phyloP scores from a whole-genome alignment of 768 basidiomycete species.

The Boletus reticuloceps region DNA sequence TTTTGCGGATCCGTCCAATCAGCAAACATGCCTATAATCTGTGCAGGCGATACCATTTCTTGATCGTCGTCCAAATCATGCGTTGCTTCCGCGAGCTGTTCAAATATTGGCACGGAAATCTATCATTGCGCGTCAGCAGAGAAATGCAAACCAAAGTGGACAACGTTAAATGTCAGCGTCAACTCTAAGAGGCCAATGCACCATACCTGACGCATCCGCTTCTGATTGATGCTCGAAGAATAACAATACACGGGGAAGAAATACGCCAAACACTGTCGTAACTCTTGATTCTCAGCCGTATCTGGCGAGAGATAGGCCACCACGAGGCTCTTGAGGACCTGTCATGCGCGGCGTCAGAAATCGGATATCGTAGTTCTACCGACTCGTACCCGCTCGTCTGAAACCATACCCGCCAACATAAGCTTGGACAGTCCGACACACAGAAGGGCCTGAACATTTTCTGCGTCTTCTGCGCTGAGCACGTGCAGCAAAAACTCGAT shows the following conservation, averaged over 20 bases:
- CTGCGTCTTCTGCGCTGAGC: slow-evolving; percentile 52
- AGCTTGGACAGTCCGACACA: slow-evolving; percentile 86
- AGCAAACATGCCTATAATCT: slow-evolving; percentile 74
- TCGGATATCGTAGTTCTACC: neutral
- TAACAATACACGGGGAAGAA: slow-evolving; percentile 88
- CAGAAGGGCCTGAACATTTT: slow-evolving; percentile 66
- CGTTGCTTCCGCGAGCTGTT: slow-evolving; percentile 53
- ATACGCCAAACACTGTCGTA: slow-evolving; percentile 82
- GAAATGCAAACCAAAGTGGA: no score
- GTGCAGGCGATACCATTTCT: slow-evolving; percentile 68
- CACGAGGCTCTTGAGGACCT: slow-evolving; percentile 51
- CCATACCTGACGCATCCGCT: slow-evolving; percentile 55
- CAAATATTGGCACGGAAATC: slow-evolving; percentile 72
- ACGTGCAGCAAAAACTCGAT: slow-evolving; percentile 64
- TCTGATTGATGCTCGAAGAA: slow-evolving; percentile 73
- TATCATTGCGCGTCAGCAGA: slow-evolving; percentile 24
- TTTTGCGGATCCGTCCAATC: slow-evolving; percentile 90
- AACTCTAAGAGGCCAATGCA: no score
- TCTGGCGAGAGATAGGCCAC: slow-evolving; percentile 75
- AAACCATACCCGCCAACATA: slow-evolving; percentile 70
- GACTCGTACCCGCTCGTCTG: slow-evolving; percentile 60
- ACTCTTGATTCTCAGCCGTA: slow-evolving; percentile 75
- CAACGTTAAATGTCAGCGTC: no score
- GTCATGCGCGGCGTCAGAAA: neutral
- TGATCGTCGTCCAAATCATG: slow-evolving; percentile 69